Base-by-base conservation (phyloP, 768 basidiomycete genomes). In the Leccinum olivaceopallidum region DNA sequence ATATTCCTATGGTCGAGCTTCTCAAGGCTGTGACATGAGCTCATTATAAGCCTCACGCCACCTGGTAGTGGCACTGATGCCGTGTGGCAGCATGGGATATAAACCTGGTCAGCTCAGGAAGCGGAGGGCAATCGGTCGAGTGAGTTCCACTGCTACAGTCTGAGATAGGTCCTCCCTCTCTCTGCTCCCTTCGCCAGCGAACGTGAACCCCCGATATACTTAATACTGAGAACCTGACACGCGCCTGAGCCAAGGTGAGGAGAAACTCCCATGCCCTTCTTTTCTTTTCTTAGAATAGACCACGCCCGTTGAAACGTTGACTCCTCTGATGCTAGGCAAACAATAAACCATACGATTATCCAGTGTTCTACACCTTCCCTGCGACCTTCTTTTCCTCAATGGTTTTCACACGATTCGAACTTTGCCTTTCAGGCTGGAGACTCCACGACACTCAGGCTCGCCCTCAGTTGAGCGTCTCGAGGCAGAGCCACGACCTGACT, bases 1-100 rank as follows among this genome's bases (percentile, higher is more conserved):
- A 58, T 50, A 44, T 63, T 67, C 59, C 58, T 55, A 60, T 61
- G 30, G 30, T n/a, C 42, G 24, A 34, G 48, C 68, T 69, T 70
- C 66, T 69, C 20, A 60, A 63, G 68, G 68, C 68, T 68, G 69
- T 69, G 68, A 44, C 34, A 47, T 53, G 51, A 42, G 53, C 32
- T 65, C 55, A 62, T 62, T 48, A 48, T 12, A 8, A 60, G 18
- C 39, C 39, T 42, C 36, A 60, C 13, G 64, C 69, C 68, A 66
- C 69, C 69, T 69, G 68, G 60, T 53, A 68, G 61, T 70, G 69
- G 68, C 68, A 53, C 65, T 65, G 66, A 68, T 57, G 24, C 53
- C 63, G 63, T 69, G 68, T 62, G 68, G 68, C 68, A 70, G 61
- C 16, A 24, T 53, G 44, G 66, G 60, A 69, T 71, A 69, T 60